Percentiles rank a stretch among this genome's conserved stretches.
These are phyloP conservation scores for Rhododendron molle DNA, from an alignment of 148 eudicot genomes.

Conservation along the genomic window DNA sequence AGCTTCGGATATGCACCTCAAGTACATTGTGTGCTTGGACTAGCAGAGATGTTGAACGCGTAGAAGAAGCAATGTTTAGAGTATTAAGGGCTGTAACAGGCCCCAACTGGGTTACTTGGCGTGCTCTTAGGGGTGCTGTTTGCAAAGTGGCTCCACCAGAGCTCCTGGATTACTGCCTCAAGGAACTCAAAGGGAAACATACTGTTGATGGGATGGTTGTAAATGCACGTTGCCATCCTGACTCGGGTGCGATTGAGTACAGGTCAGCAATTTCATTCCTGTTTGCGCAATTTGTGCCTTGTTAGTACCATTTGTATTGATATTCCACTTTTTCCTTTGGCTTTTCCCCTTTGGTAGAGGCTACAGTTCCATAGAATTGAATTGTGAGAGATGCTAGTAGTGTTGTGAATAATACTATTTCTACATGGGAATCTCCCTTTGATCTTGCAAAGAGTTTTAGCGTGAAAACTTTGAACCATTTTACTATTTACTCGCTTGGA, in stretches of 20 bases:
- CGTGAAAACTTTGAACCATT: neutral
- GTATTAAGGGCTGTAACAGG: constrained; percentile 69
- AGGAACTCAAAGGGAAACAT: constrained; percentile 63
- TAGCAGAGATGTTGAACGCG: constrained; percentile 41
- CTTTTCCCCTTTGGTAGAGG: neutral
- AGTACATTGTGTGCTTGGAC: constrained; percentile 67
- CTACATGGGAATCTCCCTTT: neutral
- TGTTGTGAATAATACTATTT: neutral
- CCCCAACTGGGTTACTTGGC: constrained; percentile 81
- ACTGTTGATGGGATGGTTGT: constrained; percentile 62
- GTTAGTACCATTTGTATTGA: neutral
- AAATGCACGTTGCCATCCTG: constrained; percentile 52
- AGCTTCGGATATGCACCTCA: constrained; percentile 34
- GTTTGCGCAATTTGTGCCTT: neutral
- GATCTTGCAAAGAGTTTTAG: neutral
- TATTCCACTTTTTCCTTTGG: neutral
- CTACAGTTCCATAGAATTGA: neutral
- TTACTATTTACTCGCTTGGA: neutral
- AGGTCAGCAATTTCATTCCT: constrained; percentile 34
- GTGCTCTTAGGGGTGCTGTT: constrained; percentile 79
- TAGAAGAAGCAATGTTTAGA: constrained; percentile 71
- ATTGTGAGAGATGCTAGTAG: neutral
- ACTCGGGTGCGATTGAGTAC: constrained; percentile 69
- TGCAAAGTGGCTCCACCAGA: constrained; percentile 70
- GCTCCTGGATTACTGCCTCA: constrained; percentile 79